Base-by-base conservation (phyloP, 1,139 yeast genomes). In the Lodderomyces orthopsilosis region DNA sequence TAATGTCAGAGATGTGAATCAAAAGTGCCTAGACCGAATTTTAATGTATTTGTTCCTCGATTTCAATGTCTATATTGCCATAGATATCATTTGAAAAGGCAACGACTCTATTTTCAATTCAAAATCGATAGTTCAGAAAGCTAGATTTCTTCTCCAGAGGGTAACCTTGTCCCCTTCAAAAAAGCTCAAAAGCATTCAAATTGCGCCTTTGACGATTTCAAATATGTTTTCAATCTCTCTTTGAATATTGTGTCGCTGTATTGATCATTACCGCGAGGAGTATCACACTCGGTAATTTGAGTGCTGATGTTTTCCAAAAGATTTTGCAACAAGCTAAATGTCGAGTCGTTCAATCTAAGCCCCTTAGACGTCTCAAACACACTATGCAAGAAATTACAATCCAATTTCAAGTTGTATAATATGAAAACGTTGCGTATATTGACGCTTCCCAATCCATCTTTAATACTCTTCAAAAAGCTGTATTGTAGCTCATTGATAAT, bases 401-500 rank as follows among this genome's bases (percentile, higher is more conserved):
- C 75, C 37, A 72, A 56, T 47, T 64, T 65, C 47, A 70, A 60
- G 44, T 68, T 68, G 4, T 51, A 46, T 26, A 57, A 48, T 4
- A 46, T 46, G 4, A 46, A 40, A 10, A n/a, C 15, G 13, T 14
- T 15, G 12, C 12, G 17, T 9, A 22, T 8, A 12, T 58, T 55
- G 13, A 63, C 45, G 27, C 52, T 44, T 47, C 74, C 50, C 37
- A 68, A 54, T 39, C 62, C 57, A 46, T 63, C 73, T 46, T 71
- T 56, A 19, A 68, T 60, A 27, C 55, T 61, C 50, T 67, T 66
- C 45, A 70, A 53, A 41, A 66, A 66, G 37, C 59, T 63, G 38
- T 62, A 61, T 49, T 73, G 77, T 33, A 73, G 58, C 44, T 72
- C 76, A 45, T 65, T 66, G 4, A 71, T 59, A 10, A 73, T 65